Conservation (phyloP, 192 early-diverging fungal species). For the Rhizoclosmatium sp. region DNA sequence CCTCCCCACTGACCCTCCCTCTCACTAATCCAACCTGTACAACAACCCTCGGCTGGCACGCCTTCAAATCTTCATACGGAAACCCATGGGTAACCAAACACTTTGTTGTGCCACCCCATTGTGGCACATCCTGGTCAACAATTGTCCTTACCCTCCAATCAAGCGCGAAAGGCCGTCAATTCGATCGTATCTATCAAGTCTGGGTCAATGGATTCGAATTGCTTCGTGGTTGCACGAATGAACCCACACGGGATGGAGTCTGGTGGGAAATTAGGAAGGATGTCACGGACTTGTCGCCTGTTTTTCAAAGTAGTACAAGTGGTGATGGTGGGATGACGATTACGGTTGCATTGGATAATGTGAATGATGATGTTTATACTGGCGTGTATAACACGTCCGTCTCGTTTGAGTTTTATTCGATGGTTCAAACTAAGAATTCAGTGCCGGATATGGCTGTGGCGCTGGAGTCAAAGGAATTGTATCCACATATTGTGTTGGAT, state of each 20-base stretch:
- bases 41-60: conserved; percentile 12
- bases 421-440: background rate
- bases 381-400: conserved; percentile 39
- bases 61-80: conserved; percentile 41
- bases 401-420: conserved; percentile 35
- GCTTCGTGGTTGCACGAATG: conserved; percentile 33
- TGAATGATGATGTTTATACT: conserved; percentile 38
- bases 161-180: conserved; percentile 36
- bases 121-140: conserved; percentile 20
- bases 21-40: background rate
- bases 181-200: conserved; percentile 39
- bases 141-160: conserved; percentile 31
- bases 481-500: conserved; percentile 31
- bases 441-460: conserved; percentile 40
- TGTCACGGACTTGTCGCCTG: conserved; percentile 27
- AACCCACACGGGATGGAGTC: conserved; percentile 37
- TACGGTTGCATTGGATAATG: conserved; percentile 40
- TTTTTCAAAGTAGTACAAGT: conserved; percentile 9
- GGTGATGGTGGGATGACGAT: conserved; percentile 1
- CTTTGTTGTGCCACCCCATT: conserved; percentile 13
- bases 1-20: conserved; percentile 17
- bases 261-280: conserved; percentile 40
- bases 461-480: conserved; percentile 4
- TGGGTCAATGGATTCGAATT: conserved; percentile 39
- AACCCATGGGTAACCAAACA: conserved; percentile 36